Percentiles rank a stretch among this genome's conserved stretches.
phyloP scores from a whole-genome alignment of 306 rosid species.

The Crotalaria pallida region DNA sequence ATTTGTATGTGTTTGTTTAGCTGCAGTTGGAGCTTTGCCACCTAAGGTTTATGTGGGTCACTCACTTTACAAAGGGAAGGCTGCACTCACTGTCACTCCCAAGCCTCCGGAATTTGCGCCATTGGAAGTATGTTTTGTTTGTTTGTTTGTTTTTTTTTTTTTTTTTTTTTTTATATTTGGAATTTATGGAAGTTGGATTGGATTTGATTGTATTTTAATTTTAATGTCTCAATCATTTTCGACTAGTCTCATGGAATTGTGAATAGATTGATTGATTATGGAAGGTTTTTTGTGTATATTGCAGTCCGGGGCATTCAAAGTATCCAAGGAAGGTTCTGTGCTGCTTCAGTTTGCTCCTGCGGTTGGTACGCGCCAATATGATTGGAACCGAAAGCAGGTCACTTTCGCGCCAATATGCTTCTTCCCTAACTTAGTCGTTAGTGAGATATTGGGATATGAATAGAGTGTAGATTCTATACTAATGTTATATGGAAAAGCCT shows the following conservation, averaged over 20 bases:
- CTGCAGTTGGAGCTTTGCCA: constrained; percentile 39
- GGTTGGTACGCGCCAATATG: constrained; percentile 52
- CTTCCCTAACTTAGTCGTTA: not conserved
- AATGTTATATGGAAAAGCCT: not conserved
- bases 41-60: constrained; percentile 66
- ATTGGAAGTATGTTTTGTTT: constrained; percentile 46
- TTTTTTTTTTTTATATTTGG: constrained; percentile 1
- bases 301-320: constrained; percentile 78
- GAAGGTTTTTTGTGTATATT: constrained; percentile 15
- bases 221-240: not conserved
- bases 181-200: not conserved
- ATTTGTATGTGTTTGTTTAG: constrained; percentile 6
- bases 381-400: constrained; percentile 90
- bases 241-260: not conserved
- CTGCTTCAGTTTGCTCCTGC: constrained; percentile 87
- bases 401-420: not conserved
- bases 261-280: constrained; percentile 4
- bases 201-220: not conserved
- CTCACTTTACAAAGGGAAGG: constrained; percentile 79
- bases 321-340: constrained; percentile 65
- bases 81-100: constrained; percentile 69
- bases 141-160: too few relatives aligned
- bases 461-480: not conserved
- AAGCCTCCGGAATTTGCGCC: constrained; percentile 63
- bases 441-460: not conserved